Base-by-base conservation (phyloP, 208 protist genomes). In the Strigomonas culicis region DNA sequence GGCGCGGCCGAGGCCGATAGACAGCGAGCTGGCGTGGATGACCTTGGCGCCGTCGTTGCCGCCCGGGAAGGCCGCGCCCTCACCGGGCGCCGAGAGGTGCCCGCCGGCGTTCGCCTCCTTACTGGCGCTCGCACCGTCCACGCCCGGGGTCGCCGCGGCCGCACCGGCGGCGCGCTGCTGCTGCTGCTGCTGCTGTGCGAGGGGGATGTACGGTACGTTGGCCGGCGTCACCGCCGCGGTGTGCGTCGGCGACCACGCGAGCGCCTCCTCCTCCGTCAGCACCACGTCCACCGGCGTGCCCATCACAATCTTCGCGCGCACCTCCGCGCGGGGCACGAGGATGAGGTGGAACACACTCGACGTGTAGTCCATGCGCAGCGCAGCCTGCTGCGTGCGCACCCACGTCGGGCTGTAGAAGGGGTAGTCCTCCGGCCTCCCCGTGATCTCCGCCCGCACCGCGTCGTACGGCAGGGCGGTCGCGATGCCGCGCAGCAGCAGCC, bases 341-440 rank as follows among this genome's bases (percentile, higher is more conserved):
- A 90, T 77, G 34, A 70, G 61, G 43, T 87, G 80, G 59, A 94
- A 90, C 28, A 94, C 65, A 0, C 71, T 24, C 30, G 72, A 74
- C 15, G 80, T 87, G 74, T 82, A 80, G 70, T 93, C 81, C 31
- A 75, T 68, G 13, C 63, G 56, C 27, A 68, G 62, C 27, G 93
- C 66, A 11, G 89, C 89, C 1, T 76, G 74, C 69, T 95, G 89
- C 15, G 75, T 69, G 22, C 75, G 69, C 10, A 81, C 79, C 82
- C 81, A 92, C 15, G 79, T 70, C 34, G 57, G 59, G 34, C 72
- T 87, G 32, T 24, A 39, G 32, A 39, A 43, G 10, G 8, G 53
- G 21, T 59, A 59, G 30, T 59, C 53, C 21, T 41, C 15, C 36
- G 36, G 19, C 1, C 31, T 30, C 31, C 56, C 63, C 36, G 51